Percentiles rank a stretch among this genome's conserved stretches.
These are phyloP conservation scores for Sporothrix curviconia DNA, from an alignment of 2,329 filamentous ascomycete genomes.

Conservation along the genomic window DNA sequence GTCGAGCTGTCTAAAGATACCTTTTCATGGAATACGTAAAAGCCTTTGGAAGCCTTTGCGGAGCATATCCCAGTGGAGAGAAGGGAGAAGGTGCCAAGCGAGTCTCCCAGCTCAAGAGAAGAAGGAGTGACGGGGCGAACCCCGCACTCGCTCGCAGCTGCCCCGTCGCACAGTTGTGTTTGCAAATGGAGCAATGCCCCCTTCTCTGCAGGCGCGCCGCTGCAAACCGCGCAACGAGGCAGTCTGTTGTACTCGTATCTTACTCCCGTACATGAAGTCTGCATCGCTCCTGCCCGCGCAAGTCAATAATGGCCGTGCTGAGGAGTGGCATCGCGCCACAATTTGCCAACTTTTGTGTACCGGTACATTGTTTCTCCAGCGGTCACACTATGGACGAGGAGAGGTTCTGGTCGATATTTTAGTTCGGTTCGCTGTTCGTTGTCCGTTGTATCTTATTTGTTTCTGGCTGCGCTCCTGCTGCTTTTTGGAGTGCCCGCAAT, in stretches of 20 bases:
- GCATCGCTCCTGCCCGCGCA: neutral
- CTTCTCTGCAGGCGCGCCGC: neutral
- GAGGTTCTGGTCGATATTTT: neutral
- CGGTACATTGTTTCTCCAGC: constrained; percentile 1
- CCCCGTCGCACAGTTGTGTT: neutral
- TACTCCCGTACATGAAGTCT: too few relatives aligned
- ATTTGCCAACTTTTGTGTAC: neutral
- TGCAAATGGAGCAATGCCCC: neutral
- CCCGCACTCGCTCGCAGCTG: constrained; percentile 3
- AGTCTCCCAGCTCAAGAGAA: neutral
- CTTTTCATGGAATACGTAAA: too few relatives aligned
- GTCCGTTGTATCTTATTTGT: neutral
- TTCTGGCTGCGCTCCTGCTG: neutral
- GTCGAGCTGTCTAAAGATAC: neutral
- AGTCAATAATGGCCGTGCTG: too few relatives aligned
- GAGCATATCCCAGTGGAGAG: neutral
- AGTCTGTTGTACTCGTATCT: neutral
- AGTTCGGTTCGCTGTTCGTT: constrained; percentile 1
- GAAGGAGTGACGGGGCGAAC: neutral
- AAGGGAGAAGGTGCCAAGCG: neutral
- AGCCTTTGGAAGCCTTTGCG: too few relatives aligned
- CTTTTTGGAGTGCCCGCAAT: too few relatives aligned
- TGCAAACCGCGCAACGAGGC: neutral
- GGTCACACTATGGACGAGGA: neutral
- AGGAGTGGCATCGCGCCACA: neutral